Base-by-base conservation (phyloP, 208 protist species). In the Trichomonas gallinae region DNA sequence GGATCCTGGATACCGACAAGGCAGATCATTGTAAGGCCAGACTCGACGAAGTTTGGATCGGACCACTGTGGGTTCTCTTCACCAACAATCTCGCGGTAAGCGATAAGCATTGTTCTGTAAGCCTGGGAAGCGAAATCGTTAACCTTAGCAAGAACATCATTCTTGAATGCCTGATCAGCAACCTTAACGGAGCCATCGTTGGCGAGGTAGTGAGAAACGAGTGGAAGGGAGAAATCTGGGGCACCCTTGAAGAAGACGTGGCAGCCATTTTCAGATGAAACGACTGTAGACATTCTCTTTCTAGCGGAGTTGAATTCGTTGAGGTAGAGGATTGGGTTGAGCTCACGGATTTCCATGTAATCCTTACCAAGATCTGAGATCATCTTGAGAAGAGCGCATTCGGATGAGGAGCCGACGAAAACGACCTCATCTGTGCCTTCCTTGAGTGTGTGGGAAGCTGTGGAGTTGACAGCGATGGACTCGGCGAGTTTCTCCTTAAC, bases 251-350 rank as follows among this genome's bases (percentile, higher is more conserved):
- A 44, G 36, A 44, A 89, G 40, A 44, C 34, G 23, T 40, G 23
- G 40, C 40, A 89, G 9, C 17, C 38, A 8, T 46, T 40, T 21
- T 89, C 40, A 48, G 13, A n/a, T 0, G 23, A n/a, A 34, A 89
- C 36, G 31, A 89, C 40, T 89, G 83, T 89, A 89, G 83, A 89
- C 83, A 89, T 89, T 46, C 40, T 89, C 40, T 89, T 89, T 48
- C 83, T n/a, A 17, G 81, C 34, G 26, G 81, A 85, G 34, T 85
- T 85, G 34, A 85, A 85, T 85, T 85, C 81, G 34, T 89, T n/a
- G 31, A 89, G 34, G 31, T 44, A 48, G 34, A 89, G n/a, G 10
- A 46, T 46, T 89, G 83, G 83, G 31, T 46, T 46, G 17, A 46
- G 13, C 17, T 89, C 83, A 44, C 83, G 34, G 17, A 89, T 44